Evolutionary conservation across 495 filamentous ascomycete genomes (phyloP), one percentile per base, ranked within the genome.

Genomic region (Lophium mytilinum): DNA sequence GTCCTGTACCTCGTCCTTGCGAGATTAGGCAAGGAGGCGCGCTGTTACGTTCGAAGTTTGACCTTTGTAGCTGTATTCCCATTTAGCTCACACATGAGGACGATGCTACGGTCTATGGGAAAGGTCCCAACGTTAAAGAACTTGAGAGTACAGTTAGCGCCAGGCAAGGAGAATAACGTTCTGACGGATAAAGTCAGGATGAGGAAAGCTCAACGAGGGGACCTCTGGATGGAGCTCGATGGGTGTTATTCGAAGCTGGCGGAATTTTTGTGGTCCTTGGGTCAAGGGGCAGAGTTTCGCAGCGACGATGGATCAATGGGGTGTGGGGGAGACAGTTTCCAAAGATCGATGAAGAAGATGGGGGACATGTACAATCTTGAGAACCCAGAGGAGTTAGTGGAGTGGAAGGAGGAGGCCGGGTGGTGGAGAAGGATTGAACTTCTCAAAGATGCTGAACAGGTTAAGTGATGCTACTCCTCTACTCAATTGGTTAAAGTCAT

Each of bases 221-320:
- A 64, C 45, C 21, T 64, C 10, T 64, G 61, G 61, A 24, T 64
- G 24, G 61, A 64, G 50, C 60, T 57, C 57, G 60, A 57, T 15
- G 57, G 53, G 10, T 53, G 34, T 7, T 64, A 64, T 41, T 50
- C 52, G 12, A 30, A 30, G 35, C 55, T 64, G 18, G 56, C 61
- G 10, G 48, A 36, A 10, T 64, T 64, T 19, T 43, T 64, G 24
- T 30, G 24, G 24, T 30, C 24, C 6, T 3, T 30, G 24, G 24
- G 24, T 3, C 24, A 30, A 30, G 24, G 24, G 6, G 24, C 24
- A 6, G 24, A 30, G 24, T 30, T 30, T 30, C 24, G 24, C 24
- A 30, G 24, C 6, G 24, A 30, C 6, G 24, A 30, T 30, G 24
- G 24, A 30, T 30, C 24, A 30, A 30, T 30, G 2, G 24, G 24